Conservation (phyloP, 345 rosid species). For the Abelmoschus esculentus region DNA sequence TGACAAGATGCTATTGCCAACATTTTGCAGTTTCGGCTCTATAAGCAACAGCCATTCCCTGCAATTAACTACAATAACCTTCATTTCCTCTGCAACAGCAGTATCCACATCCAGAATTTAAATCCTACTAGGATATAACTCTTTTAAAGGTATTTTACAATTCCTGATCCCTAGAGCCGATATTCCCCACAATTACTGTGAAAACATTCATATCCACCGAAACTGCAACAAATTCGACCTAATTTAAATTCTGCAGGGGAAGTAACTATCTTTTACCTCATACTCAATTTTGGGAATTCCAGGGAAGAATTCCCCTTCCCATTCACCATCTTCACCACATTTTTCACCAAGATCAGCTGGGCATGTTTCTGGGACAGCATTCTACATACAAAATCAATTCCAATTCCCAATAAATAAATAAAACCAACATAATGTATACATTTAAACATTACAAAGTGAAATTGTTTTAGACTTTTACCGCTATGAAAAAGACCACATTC, state of each 20-base stretch:
- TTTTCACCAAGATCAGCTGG: slow-evolving; percentile 56
- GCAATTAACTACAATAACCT: not conserved
- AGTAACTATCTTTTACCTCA: slow-evolving; percentile 21
- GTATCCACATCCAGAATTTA: not conserved
- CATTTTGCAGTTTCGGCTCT: not conserved
- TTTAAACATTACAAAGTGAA: not conserved
- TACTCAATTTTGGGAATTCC: slow-evolving; percentile 66
- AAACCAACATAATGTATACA: not conserved
- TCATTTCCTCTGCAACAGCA: not conserved
- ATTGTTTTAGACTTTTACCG: not conserved
- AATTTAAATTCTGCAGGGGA: not conserved
- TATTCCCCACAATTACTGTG: not conserved
- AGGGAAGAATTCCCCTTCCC: slow-evolving; percentile 92
- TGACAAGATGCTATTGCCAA: not conserved
- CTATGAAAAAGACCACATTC: not conserved
- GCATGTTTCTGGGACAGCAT: slow-evolving; percentile 57
- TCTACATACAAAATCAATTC: slow-evolving; percentile 31
- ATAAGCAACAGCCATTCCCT: not conserved
- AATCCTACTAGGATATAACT: not conserved
- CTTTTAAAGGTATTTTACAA: not conserved
- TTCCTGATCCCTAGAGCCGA: not conserved
- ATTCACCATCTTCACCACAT: slow-evolving; percentile 52
- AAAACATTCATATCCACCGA: not conserved
- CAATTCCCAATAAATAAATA: not conserved
- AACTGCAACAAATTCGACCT: not conserved